Evolutionary conservation across 2,329 filamentous ascomycete species (phyloP), one percentile per base, ranked within the genome.

Genomic region (Lachnellula subtilissima): DNA sequence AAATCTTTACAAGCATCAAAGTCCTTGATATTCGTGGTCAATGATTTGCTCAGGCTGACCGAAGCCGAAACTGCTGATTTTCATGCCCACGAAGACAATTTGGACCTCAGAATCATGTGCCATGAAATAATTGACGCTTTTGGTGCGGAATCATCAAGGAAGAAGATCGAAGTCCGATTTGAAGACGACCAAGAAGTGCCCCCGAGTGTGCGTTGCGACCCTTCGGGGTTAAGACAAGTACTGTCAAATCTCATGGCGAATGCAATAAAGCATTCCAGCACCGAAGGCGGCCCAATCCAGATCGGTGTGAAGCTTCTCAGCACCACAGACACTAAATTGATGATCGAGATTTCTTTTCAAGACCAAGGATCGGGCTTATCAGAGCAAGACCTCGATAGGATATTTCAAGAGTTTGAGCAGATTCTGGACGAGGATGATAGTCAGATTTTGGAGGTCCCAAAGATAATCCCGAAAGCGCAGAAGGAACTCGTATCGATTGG

Each of bases 21-120:
- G 67, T 94, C 90, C 1, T 75, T 96, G 23, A 92, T 96, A 5
- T 95, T 94, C 68, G 89, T 95, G 9, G 95, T 96, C 73, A 96
- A 96, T 61, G 91, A 96, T 68, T 77, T 96, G 1, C 76, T 96
- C 1, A 91, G 95, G 65, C 75, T 96, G 25, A 95, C 91, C 1
- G 92, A 94, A 68, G 88, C 87, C 0, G 91, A 95, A 69, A 87
- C 91, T 12, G 42, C 53, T 2, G 52, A 59, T n/a, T 57, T 60
- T 15, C 32, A 61, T 36, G 49, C 51, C 23, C 55, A 61, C 12
- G 61, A 61, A 25, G 61, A 63, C 28, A 59, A 61, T 35, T 48
- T 63, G 1, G 54, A 63, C 43, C 45, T 63, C 14, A 61, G 42
- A 45, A 28, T 19, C 7, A 51, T 63, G 50, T 36, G 57, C 32